phyloP scores from a whole-genome alignment of 192 early-diverging fungal species.

The Ramicandelaber brevisporus region DNA sequence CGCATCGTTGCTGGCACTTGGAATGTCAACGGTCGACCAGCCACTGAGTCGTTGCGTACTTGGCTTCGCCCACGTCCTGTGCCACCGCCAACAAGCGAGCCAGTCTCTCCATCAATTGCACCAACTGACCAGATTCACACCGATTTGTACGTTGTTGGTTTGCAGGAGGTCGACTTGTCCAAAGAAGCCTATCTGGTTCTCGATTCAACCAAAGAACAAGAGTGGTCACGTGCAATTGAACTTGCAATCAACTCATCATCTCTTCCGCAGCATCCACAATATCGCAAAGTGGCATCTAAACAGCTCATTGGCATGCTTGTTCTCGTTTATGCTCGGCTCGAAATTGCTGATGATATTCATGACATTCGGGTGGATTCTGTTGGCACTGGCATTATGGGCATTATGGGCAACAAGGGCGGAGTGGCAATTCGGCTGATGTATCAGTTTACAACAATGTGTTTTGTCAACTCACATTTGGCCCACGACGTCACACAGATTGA shows the following conservation, averaged over 20 bases:
- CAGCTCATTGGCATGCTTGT: conserved; percentile 80
- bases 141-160: conserved; percentile 34
- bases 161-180: conserved; percentile 77
- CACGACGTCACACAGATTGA: conserved; percentile 54
- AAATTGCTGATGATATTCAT: conserved; percentile 18
- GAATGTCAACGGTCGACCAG: conserved; percentile 63
- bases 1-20: conserved; percentile 75
- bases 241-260: conserved; percentile 25
- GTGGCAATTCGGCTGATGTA: conserved; percentile 54
- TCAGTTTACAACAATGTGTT: conserved; percentile 54
- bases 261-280: no score
- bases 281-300: conserved; percentile 41
- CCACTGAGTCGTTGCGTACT: no score
- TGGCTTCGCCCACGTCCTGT: no score
- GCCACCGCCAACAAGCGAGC: no score
- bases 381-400: conserved; percentile 64
- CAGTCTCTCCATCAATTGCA: no score
- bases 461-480: conserved; percentile 82
- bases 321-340: conserved; percentile 41
- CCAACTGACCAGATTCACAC: no score
- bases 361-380: conserved; percentile 39
- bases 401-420: conserved; percentile 89
- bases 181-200: conserved; percentile 65
- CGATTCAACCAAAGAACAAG: conserved; percentile 49
- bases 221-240: conserved; percentile 56